Percentiles rank a stretch among this genome's conserved stretches.
Evolutionary conservation across 2,329 filamentous ascomycete genomes (phyloP).

Genomic region (Remersonia thermophila): DNA sequence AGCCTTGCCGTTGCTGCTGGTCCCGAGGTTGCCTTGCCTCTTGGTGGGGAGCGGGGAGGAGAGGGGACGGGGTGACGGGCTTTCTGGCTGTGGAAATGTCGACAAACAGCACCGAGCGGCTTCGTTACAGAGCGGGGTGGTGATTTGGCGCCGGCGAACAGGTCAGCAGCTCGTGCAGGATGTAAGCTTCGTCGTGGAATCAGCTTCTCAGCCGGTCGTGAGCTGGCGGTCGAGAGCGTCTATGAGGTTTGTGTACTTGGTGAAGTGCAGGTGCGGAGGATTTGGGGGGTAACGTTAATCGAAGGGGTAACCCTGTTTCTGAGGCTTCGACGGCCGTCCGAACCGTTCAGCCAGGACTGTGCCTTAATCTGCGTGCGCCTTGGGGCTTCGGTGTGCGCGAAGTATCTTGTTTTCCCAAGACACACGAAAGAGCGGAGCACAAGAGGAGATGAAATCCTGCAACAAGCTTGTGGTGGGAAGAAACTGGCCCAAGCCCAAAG

Average conservation of each 20-base stretch:
- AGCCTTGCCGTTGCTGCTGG: background rate
- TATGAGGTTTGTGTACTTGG: no score
- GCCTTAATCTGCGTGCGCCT: conserved; percentile 5
- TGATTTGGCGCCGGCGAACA: no score
- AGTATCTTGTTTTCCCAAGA: background rate
- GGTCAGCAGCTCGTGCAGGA: no score
- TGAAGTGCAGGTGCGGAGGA: conserved; percentile 3
- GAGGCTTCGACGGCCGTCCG: conserved; percentile 4
- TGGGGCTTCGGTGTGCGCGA: background rate
- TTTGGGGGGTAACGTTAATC: conserved; percentile 10
- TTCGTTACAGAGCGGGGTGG: no score
- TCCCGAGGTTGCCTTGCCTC: background rate
- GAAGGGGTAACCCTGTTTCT: conserved; percentile 11
- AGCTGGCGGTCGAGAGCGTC: no score
- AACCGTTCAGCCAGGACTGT: conserved; percentile 3
- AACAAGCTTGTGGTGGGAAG: no score
- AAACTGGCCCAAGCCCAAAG: no score
- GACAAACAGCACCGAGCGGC: no score
- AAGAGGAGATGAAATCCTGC: background rate
- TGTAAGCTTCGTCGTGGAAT: no score
- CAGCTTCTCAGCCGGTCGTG: no score
- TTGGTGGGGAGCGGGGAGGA: background rate
- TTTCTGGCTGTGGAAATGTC: no score
- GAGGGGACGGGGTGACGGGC: conserved; percentile 1
- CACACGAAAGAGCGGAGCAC: background rate